phyloP scores from a whole-genome alignment of 2,329 filamentous ascomycete genomes.

The Pyrenochaeta sp. region DNA sequence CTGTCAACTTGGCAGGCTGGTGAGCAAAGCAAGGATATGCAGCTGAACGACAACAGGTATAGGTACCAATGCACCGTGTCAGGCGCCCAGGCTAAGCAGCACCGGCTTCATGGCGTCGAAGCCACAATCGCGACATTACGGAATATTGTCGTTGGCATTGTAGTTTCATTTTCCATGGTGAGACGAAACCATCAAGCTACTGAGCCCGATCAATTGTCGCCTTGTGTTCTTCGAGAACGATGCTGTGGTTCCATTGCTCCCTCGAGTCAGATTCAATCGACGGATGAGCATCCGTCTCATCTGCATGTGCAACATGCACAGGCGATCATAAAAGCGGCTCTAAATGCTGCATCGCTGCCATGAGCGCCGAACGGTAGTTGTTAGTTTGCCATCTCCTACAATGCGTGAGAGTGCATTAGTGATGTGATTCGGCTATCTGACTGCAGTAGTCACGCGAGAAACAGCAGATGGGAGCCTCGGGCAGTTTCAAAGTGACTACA shows the following conservation, averaged over 20 bases:
- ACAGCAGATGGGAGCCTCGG: conserved; percentile 19
- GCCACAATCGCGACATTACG: conserved; percentile 9
- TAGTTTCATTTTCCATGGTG: too few species aligned
- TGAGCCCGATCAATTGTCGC: too few species aligned
- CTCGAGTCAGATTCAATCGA: conserved; percentile 5
- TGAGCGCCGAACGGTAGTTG: conserved; percentile 4
- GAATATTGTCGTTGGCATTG: conserved; percentile 3
- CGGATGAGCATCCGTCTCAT: conserved; percentile 1
- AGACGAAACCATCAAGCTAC: too few species aligned
- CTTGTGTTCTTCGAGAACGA: too few species aligned
- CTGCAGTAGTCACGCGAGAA: conserved; percentile 17
- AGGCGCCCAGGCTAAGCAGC: conserved; percentile 9
- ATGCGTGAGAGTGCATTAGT: conserved; percentile 15
- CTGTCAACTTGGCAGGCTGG: conserved; percentile 2
- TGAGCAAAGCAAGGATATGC: conserved; percentile 9
- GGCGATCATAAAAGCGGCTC: conserved; percentile 12
- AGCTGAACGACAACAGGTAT: conserved; percentile 1
- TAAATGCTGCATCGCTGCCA: conserved; percentile 8
- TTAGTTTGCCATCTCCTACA: conserved; percentile 6
- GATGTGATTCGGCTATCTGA: conserved; percentile 16
- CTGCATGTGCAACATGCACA: conserved; percentile 13
- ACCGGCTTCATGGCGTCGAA: conserved; percentile 12
- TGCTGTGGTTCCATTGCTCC: background rate
- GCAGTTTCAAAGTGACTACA: conserved; percentile 10
- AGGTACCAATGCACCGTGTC: conserved; percentile 3